These are phyloP conservation scores for Garcia nutans DNA, from an alignment of 345 rosid genomes.

Conservation along the genomic window DNA sequence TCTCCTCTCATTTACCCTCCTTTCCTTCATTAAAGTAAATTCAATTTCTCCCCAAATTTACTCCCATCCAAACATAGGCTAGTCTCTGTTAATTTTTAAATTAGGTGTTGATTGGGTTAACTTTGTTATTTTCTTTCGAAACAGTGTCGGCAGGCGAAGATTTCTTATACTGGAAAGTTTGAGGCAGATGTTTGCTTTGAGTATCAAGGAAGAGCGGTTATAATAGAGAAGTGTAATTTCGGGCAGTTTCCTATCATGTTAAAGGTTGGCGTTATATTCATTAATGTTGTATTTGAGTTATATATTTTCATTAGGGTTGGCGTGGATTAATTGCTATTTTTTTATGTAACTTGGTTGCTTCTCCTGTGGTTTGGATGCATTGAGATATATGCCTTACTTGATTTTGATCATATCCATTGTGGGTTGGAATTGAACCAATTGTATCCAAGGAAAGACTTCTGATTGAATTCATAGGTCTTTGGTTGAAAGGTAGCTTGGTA, in stretches of 20 bases:
- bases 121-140: constrained; percentile 7
- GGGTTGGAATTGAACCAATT: background rate
- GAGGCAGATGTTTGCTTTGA: constrained; percentile 59
- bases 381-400: background rate
- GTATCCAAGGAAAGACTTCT: background rate
- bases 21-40: too few species aligned
- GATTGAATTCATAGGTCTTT: background rate
- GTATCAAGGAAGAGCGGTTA: constrained; percentile 36
- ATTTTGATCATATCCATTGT: background rate
- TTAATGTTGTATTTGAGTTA: background rate
- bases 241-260: constrained; percentile 90
- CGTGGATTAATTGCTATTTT: background rate
- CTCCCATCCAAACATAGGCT: too few species aligned
- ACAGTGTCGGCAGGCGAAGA: constrained; percentile 88
- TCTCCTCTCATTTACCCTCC: too few species aligned
- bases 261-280: constrained; percentile 41
- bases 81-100: background rate
- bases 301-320: too few species aligned
- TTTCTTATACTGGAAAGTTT: constrained; percentile 71
- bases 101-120: constrained; percentile 8
- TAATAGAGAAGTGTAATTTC: constrained; percentile 63
- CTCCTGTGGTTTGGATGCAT: background rate
- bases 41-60: too few species aligned
- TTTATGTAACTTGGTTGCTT: background rate
- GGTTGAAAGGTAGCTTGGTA: background rate